Base-by-base conservation (phyloP, 306 rosid species). In the Gastrolobium bilobum region DNA sequence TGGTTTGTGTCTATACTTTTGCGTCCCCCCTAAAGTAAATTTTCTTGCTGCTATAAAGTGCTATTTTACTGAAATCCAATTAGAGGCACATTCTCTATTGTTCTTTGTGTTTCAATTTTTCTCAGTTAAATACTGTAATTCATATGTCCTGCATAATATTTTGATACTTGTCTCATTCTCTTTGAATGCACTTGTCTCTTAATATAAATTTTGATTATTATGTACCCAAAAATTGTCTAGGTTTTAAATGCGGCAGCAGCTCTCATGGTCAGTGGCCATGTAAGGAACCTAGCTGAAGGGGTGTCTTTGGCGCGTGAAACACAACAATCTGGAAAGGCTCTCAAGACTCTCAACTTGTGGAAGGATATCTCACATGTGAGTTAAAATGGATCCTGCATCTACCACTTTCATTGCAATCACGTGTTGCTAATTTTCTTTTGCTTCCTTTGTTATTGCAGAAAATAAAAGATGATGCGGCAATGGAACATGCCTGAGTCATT, bases 171-270 rank as follows among this genome's bases (percentile, higher is more conserved):
- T 37, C 39, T 37, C 33, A 52, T 13, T 63, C 72, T 64, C 8
- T 20, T 46, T 61, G 59, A 54, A 43, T 57, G 48, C 4, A 4
- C 47, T n/a, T 6, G 51, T 62, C 26, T 58, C 29, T 10, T 52
- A 53, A 47, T 53, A 68, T 29, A 10, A 38, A 40, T 70, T 85
- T 75, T 57, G 20, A 56, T 70, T 59, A n/a, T 53, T 61, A 5
- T 43, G 31, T 71, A 33, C 60, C 7, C 76, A 81, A 80, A 51
- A 59, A 48, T 52, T 80, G 83, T 30, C 35, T 64, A 95, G 98
- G 73, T 95, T 87, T 79, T 93, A 61, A 95, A 93, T 84, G 98
- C 98, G 6, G 98, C 93, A 7, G 99, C 98, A 4, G 91, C 96
- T 63, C 91, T 92, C 13, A 47, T 91, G 75, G 98, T 95, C 10